Evolutionary conservation across 148 eudicot genomes (phyloP).

Genomic region (Chenopodium formosanum): DNA sequence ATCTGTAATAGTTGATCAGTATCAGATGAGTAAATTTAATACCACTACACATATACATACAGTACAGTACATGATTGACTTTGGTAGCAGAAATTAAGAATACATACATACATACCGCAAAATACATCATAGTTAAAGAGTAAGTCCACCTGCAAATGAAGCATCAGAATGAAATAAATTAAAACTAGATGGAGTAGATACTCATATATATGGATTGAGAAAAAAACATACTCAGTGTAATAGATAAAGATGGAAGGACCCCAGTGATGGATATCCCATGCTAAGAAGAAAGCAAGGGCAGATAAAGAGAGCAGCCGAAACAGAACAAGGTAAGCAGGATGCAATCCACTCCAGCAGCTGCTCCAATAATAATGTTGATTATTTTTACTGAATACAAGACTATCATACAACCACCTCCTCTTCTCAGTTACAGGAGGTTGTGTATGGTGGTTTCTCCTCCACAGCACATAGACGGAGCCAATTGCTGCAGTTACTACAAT

Average conservation of each 20-base stretch:
- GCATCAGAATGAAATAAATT: background rate
- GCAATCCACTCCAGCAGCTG: constrained; percentile 51
- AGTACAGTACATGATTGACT: too few relatives aligned
- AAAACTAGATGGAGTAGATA: too few relatives aligned
- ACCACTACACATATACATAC: too few relatives aligned
- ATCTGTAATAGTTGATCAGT: constrained; percentile 25
- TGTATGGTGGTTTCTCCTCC: constrained; percentile 33
- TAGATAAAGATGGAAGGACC: constrained; percentile 46
- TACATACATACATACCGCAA: constrained; percentile 44
- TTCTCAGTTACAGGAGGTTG: background rate
- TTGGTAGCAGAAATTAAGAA: too few relatives aligned
- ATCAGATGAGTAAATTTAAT: too few relatives aligned
- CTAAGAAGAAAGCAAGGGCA: constrained; percentile 32
- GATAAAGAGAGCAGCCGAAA: constrained; percentile 35
- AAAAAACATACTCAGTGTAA: constrained; percentile 51
- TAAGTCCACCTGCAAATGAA: constrained; percentile 69
- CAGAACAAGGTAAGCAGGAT: constrained; percentile 42
- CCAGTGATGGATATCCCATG: constrained; percentile 41
- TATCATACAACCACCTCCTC: background rate
- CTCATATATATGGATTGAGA: background rate
- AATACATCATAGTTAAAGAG: constrained; percentile 56
- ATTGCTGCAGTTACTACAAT: constrained; percentile 40
- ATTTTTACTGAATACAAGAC: background rate
- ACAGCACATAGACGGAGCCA: constrained; percentile 37
- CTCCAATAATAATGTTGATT: constrained; percentile 29